phyloP scores from a whole-genome alignment of 768 basidiomycete genomes.

The Pulveroboletus sp. region DNA sequence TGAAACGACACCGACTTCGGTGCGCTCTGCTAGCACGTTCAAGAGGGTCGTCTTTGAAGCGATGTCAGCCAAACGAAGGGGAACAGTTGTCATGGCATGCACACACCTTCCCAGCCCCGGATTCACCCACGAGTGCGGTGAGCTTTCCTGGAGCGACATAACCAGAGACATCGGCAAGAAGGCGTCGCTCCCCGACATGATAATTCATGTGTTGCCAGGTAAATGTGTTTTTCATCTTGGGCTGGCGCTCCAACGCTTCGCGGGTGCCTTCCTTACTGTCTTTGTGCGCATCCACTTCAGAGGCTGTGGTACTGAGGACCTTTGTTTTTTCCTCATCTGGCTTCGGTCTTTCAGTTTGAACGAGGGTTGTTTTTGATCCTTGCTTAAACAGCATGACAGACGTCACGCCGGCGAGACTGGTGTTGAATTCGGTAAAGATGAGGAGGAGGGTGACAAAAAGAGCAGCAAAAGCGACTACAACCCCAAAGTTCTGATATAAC shows the following conservation, averaged over 20 bases:
- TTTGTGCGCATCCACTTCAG: conserved; percentile 4
- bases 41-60: conserved; percentile 42
- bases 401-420: conserved; percentile 31
- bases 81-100: not conserved
- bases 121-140: conserved; percentile 74
- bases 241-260: conserved; percentile 35
- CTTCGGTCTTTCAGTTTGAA: conserved; percentile 13
- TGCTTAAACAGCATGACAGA: conserved; percentile 65
- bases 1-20: conserved; percentile 34
- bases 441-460: conserved; percentile 56
- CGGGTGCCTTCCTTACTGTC: conserved; percentile 20
- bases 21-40: conserved; percentile 44
- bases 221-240: conserved; percentile 53
- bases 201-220: conserved; percentile 77
- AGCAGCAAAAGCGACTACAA: conserved; percentile 59
- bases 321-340: conserved; percentile 30
- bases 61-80: not conserved
- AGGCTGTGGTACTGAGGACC: conserved; percentile 2
- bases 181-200: conserved; percentile 50
- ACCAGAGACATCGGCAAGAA: conserved; percentile 73
- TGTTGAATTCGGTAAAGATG: conserved; percentile 55
- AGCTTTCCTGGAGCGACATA: conserved; percentile 79
- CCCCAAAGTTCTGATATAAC: conserved; percentile 56
- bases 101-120: conserved; percentile 43
- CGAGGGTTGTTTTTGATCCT: conserved; percentile 35